Evolutionary conservation across 2,329 filamentous ascomycete species (phyloP).

Genomic region (Curvularia lunata): DNA sequence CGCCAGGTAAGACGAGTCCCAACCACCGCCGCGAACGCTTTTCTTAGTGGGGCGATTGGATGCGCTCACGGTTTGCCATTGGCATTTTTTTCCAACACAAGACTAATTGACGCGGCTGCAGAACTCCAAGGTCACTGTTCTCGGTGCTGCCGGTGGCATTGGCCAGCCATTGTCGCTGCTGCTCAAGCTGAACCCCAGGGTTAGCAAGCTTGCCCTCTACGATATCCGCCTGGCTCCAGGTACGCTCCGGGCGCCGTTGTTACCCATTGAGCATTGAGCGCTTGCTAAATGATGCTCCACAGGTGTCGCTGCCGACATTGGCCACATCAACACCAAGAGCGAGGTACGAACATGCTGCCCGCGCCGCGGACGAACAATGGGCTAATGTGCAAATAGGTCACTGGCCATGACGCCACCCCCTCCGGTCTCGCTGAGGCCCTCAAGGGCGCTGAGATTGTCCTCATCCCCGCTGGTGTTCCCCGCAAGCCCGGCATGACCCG

Average conservation of each 20-base stretch:
- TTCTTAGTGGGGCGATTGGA: slow-evolving; percentile 21
- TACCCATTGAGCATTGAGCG: background rate
- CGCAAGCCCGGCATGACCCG: slow-evolving; percentile 99
- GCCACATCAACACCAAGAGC: slow-evolving; percentile 99
- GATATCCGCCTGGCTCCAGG: slow-evolving; percentile 94
- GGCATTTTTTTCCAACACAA: slow-evolving; percentile 4
- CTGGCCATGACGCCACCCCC: slow-evolving; percentile 81
- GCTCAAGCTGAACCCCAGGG: slow-evolving; percentile 97
- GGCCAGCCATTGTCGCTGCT: slow-evolving; percentile 97
- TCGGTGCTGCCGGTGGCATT: slow-evolving; percentile 97
- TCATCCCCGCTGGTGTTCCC: slow-evolving; percentile 97
- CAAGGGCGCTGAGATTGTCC: slow-evolving; percentile 88
- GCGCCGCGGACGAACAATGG: slow-evolving; percentile 4
- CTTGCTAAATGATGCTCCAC: slow-evolving; percentile 30
- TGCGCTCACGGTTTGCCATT: slow-evolving; percentile 20
- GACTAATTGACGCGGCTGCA: slow-evolving; percentile 53
- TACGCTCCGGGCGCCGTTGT: slow-evolving; percentile 56
- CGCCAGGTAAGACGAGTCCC: slow-evolving; percentile 53
- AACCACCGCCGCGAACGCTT: slow-evolving; percentile 30
- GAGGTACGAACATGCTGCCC: slow-evolving; percentile 53
- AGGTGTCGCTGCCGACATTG: slow-evolving; percentile 98
- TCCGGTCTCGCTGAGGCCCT: slow-evolving; percentile 79
- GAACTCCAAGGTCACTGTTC: slow-evolving; percentile 96
- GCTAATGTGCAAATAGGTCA: slow-evolving; percentile 63
- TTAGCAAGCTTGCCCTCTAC: slow-evolving; percentile 93